Conservation (phyloP, 257 asterid species). For the Sherardia arvensis region DNA sequence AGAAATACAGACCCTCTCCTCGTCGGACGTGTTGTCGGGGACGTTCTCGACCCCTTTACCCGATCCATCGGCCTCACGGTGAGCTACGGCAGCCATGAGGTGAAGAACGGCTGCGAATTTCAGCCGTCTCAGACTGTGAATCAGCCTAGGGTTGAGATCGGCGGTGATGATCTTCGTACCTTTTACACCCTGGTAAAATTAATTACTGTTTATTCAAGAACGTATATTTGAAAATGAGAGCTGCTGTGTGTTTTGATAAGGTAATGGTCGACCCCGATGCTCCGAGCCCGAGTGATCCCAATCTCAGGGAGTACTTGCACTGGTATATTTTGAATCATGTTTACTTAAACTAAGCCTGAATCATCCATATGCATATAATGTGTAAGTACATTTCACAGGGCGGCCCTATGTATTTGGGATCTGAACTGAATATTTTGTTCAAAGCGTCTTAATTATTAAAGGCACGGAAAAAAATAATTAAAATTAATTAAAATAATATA, state of each 20-base stretch:
- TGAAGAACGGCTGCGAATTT: slow-evolving; percentile 50
- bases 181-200: slow-evolving; percentile 54
- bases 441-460: no score
- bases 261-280: slow-evolving; percentile 76
- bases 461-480: no score
- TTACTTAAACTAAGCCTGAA: no score
- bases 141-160: slow-evolving; percentile 65
- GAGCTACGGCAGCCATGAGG: slow-evolving; percentile 27
- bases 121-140: slow-evolving; percentile 52
- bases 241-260: slow-evolving; percentile 15
- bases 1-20: slow-evolving; percentile 54
- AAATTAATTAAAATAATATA: no score
- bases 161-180: slow-evolving; percentile 59
- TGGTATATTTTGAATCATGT: slow-evolving; percentile 37
- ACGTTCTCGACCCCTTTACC: slow-evolving; percentile 60
- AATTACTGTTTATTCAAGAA: no score
- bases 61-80: slow-evolving; percentile 37
- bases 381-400: no score
- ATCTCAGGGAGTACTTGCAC: slow-evolving; percentile 60
- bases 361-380: no score
- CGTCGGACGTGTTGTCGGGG: slow-evolving; percentile 56
- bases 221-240: not conserved
- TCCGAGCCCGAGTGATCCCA: slow-evolving; percentile 67
- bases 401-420: no score
- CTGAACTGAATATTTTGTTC: no score